Percentiles rank a stretch among this genome's conserved stretches.
phyloP scores from a whole-genome alignment of 345 rosid species.

The Hypericum androsaemum region DNA sequence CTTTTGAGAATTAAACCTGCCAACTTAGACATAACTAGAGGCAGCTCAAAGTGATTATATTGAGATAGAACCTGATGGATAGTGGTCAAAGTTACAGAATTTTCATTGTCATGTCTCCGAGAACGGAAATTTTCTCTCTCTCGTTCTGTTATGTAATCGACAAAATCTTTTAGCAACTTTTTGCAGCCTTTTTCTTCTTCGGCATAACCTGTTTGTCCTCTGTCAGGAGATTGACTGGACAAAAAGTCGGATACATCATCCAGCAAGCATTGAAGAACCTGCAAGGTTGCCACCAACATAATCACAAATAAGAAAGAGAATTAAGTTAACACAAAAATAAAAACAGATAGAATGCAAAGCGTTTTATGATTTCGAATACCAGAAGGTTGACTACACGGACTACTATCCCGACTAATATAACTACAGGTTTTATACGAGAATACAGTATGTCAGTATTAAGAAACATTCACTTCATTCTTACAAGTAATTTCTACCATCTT shows the following conservation, averaged over 20 bases:
- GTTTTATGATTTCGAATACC: too few species aligned
- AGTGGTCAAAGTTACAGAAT: conserved; percentile 85
- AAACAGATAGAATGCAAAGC: too few species aligned
- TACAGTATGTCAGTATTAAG: too few species aligned
- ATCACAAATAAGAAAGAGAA: too few species aligned
- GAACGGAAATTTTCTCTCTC: conserved; percentile 65
- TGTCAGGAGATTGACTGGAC: conserved; percentile 33
- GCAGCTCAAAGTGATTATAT: background rate
- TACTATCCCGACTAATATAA: too few species aligned
- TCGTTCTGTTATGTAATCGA: conserved; percentile 50
- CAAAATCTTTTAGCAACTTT: conserved; percentile 41
- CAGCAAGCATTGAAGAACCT: conserved; percentile 83
- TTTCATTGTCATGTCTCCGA: conserved; percentile 60
- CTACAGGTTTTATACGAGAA: too few species aligned
- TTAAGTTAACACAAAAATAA: too few species aligned
- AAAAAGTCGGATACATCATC: conserved; percentile 79
- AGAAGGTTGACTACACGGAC: too few species aligned
- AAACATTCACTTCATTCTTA: too few species aligned
- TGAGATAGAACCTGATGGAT: conserved; percentile 72
- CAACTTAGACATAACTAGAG: conserved; percentile 23
- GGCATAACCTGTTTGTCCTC: conserved; percentile 16
- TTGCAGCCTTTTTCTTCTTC: conserved; percentile 50
- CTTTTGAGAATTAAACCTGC: conserved; percentile 54
- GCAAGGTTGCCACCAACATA: conserved; percentile 11
- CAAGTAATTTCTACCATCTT: too few species aligned